A percentile compares a stretch with the other conserved stretches of the same genome.
phyloP scores from a whole-genome alignment of 306 rosid genomes.

The Styphnolobium japonicum region DNA sequence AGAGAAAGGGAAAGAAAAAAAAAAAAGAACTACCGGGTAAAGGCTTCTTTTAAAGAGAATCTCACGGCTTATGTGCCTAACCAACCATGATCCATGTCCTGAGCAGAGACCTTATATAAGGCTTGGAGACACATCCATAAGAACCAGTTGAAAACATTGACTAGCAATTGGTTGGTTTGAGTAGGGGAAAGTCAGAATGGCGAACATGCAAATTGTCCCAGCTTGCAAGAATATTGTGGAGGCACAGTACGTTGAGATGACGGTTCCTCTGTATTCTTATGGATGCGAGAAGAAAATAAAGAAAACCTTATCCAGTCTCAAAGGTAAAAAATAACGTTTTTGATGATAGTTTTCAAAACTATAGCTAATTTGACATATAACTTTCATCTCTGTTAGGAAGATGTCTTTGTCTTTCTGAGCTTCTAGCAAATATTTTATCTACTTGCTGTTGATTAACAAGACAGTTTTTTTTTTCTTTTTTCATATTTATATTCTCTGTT shows the following conservation, averaged over 20 bases:
- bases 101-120: slow-evolving; percentile 28
- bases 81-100: slow-evolving; percentile 14
- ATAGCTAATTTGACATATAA: not conserved
- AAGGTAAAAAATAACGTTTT: slow-evolving; percentile 44
- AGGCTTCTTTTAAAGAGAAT: slow-evolving; percentile 22
- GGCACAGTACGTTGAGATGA: slow-evolving; percentile 87
- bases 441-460: not conserved
- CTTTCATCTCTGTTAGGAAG: not conserved
- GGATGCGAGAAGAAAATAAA: slow-evolving; percentile 83
- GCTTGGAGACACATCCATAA: not conserved
- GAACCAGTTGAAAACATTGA: not conserved
- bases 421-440: not conserved
- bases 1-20: not conserved
- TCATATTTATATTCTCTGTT: not conserved
- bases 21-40: not conserved
- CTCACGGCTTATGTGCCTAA: slow-evolving; percentile 27
- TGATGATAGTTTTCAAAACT: not conserved
- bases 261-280: slow-evolving; percentile 82
- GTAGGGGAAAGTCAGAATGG: slow-evolving; percentile 29
- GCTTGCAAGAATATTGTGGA: slow-evolving; percentile 63
- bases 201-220: slow-evolving; percentile 69
- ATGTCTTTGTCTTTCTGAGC: not conserved
- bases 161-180: slow-evolving; percentile 11
- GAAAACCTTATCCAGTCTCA: slow-evolving; percentile 67
- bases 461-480: not conserved